Percentiles rank a stretch among this genome's conserved stretches.
These are phyloP conservation scores for Ganoderma leucocontextum DNA, from an alignment of 1,284 basidiomycete species.

Conservation along the genomic window DNA sequence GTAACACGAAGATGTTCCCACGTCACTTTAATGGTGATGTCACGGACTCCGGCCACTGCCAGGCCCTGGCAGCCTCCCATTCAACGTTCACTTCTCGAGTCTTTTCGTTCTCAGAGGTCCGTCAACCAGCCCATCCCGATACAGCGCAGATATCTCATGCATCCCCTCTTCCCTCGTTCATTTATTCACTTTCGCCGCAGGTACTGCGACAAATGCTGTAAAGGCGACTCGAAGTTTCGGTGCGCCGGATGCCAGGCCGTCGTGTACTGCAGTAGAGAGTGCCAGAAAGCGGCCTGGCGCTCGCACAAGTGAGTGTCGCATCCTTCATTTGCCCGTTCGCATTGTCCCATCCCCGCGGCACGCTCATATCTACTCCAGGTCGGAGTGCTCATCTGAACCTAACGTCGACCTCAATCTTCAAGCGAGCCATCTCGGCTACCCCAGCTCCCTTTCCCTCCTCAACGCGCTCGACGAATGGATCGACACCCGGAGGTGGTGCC, in stretches of 20 bases:
- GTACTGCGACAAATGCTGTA: neutral
- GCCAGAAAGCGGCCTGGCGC: conserved; percentile 17
- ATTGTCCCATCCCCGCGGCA: neutral
- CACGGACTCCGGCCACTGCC: too few species aligned
- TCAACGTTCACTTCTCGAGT: too few species aligned
- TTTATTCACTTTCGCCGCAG: neutral
- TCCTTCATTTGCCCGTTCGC: too few species aligned
- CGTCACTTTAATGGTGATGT: too few species aligned
- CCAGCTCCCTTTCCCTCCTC: neutral
- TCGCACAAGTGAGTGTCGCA: conserved; percentile 12
- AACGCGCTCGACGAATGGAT: neutral
- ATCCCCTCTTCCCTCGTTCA: neutral
- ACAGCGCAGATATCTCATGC: neutral
- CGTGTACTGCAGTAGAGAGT: conserved; percentile 19
- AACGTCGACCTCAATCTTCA: neutral
- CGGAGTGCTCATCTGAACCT: neutral
- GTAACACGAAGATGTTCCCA: too few species aligned
- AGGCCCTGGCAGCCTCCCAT: too few species aligned
- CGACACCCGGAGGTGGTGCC: neutral
- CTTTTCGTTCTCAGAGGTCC: too few species aligned
- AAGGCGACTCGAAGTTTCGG: neutral
- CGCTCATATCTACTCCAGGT: neutral
- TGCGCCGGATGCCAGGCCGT: conserved; percentile 9
- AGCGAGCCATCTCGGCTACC: neutral
- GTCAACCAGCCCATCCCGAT: neutral